A percentile compares a stretch with the other conserved stretches of the same genome.
phyloP scores from a whole-genome alignment of 2,329 filamentous ascomycete species.

The Ceratocystis variospora region DNA sequence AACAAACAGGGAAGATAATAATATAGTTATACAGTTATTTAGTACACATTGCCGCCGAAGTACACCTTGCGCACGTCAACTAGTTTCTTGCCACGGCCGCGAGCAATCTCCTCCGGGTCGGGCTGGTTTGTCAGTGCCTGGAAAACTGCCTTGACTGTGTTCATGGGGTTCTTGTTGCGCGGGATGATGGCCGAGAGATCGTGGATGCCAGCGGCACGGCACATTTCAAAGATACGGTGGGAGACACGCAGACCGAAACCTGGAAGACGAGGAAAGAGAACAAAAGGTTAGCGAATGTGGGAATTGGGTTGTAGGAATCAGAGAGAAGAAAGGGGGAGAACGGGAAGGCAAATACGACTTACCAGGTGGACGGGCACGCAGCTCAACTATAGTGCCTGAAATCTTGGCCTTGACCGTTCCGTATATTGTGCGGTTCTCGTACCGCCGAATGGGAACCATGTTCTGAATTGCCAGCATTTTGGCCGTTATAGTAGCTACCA shows the following conservation, averaged over 20 bases:
- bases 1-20: constrained; percentile 9
- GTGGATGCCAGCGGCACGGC: constrained; percentile 68
- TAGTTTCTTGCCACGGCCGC: constrained; percentile 82
- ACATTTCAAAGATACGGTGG: constrained; percentile 87
- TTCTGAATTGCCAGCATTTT: constrained; percentile 73
- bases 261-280: constrained; percentile 28
- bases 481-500: constrained; percentile 56
- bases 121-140: constrained; percentile 70
- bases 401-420: constrained; percentile 75
- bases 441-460: constrained; percentile 82
- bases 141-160: constrained; percentile 85
- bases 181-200: constrained; percentile 75
- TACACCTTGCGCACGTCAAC: constrained; percentile 96
- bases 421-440: constrained; percentile 84
- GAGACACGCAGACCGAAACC: constrained; percentile 91
- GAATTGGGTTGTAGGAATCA: background rate
- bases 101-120: constrained; percentile 78
- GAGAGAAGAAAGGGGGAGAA: background rate
- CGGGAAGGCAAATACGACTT: constrained; percentile 28
- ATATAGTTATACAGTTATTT: constrained; percentile 22
- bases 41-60: constrained; percentile 66
- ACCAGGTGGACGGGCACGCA: constrained; percentile 81
- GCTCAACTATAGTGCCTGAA: constrained; percentile 70
- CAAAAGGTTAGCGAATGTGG: background rate
- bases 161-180: constrained; percentile 89